Evolutionary conservation across 2,329 filamentous ascomycete genomes (phyloP), one percentile per base, ranked within the genome.

Genomic region (Fusarium cicatricum): DNA sequence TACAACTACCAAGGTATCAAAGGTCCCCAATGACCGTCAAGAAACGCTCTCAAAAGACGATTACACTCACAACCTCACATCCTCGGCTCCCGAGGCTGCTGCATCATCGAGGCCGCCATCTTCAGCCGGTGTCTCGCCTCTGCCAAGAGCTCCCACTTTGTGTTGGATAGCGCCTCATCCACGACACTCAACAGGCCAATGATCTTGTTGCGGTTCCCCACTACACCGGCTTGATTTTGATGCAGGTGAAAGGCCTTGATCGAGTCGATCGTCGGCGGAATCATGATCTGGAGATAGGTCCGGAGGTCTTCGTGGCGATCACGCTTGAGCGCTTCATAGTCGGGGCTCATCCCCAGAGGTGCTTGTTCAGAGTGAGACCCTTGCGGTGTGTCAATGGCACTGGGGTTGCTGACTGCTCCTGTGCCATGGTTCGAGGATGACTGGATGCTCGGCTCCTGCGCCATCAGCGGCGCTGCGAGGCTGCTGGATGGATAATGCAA

Each of bases 201-300:
- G 26, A 67, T 62, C 21, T 66, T 69, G 12, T 69, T 69, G 5
- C 67, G 55, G 32, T 69, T 69, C 6, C 67, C 67, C 0, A 69
- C 66, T 2, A 69, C 66, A 2, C 66, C 66, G 2, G 62, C 67
- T 36, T 69, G 66, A n/a, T 69, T 69, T 19, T 69, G 67, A 11
- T 69, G 67, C 12, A 69, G 37, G 17, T 69, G 67, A 11, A 69
- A 69, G 11, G 65, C 66, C 17, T 69, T 69, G 41, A 65, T 69
- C 3, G 67, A 69, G 33, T 68, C 66, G 11, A 69, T 69, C 0
- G 67, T 68, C 3, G 66, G 65, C 7, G 67, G 67, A 2, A 69
- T 68, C 67, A 69, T 69, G 34, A 69, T 68, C 29, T 69, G 66
- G 1, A 69, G 54, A 23, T 69, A 69, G 9, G 67, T 67, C 19